Evolutionary conservation across 495 filamentous ascomycete genomes (phyloP).

Genomic region (Penicillium alfredii): DNA sequence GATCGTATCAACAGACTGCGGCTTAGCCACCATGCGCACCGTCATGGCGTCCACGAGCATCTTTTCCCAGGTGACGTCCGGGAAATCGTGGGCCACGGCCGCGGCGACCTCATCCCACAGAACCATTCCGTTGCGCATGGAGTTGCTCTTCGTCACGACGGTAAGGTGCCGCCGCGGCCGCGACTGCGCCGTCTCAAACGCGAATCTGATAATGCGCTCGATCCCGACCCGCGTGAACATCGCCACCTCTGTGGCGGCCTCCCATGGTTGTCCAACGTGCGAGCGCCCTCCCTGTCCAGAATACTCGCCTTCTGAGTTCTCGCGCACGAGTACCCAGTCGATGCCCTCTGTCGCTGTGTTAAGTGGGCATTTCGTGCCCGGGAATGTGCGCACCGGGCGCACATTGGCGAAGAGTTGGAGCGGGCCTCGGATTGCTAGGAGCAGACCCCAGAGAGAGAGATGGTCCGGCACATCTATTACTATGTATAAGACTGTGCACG

Average conservation of each 20-base stretch:
- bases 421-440: slow-evolving; percentile 43
- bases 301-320: slow-evolving; percentile 49
- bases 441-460: slow-evolving; percentile 46
- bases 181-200: slow-evolving; percentile 38
- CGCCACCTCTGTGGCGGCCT: slow-evolving; percentile 42
- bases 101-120: slow-evolving; percentile 44
- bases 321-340: slow-evolving; percentile 47
- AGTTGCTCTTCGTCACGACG: slow-evolving; percentile 49
- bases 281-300: slow-evolving; percentile 44
- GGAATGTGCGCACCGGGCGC: slow-evolving; percentile 40
- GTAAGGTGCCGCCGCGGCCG: slow-evolving; percentile 39
- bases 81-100: slow-evolving; percentile 36
- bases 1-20: slow-evolving; percentile 43
- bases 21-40: slow-evolving; percentile 42
- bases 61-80: slow-evolving; percentile 44
- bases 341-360: slow-evolving; percentile 30
- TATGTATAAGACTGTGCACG: not conserved
- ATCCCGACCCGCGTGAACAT: slow-evolving; percentile 44
- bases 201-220: slow-evolving; percentile 45
- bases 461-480: slow-evolving; percentile 43
- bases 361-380: slow-evolving; percentile 39
- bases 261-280: slow-evolving; percentile 39
- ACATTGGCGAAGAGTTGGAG: slow-evolving; percentile 49
- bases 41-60: slow-evolving; percentile 53
- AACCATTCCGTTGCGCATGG: slow-evolving; percentile 46